Evolutionary conservation across 2,329 filamentous ascomycete genomes (phyloP).

Genomic region (Ustulina deusta): DNA sequence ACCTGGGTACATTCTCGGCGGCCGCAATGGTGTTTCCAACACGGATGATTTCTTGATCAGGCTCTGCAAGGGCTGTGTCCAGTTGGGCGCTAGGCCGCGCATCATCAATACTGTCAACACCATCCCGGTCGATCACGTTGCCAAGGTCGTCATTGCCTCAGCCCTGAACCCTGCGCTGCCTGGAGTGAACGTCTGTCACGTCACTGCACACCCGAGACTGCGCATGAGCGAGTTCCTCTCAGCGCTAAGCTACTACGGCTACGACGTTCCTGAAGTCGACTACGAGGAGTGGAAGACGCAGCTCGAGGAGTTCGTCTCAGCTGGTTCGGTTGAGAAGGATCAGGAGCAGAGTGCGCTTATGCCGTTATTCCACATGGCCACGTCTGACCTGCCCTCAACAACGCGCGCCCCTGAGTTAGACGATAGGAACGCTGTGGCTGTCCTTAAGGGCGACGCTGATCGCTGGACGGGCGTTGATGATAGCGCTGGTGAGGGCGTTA

Average conservation of each 20-base stretch:
- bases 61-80: slow-evolving; percentile 87
- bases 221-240: slow-evolving; percentile 83
- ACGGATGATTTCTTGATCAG: slow-evolving; percentile 93
- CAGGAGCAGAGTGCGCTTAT: slow-evolving; percentile 78
- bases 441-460: slow-evolving; percentile 72
- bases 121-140: slow-evolving; percentile 87
- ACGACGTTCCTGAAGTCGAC: slow-evolving; percentile 72
- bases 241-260: slow-evolving; percentile 78
- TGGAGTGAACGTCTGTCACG: slow-evolving; percentile 73
- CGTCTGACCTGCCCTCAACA: slow-evolving; percentile 74
- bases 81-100: slow-evolving; percentile 77
- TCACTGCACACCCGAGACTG: slow-evolving; percentile 83
- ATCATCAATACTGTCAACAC: slow-evolving; percentile 91
- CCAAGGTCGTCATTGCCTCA: slow-evolving; percentile 80
- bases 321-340: slow-evolving; percentile 64
- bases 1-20: slow-evolving; percentile 87
- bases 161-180: slow-evolving; percentile 70
- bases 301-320: slow-evolving; percentile 76
- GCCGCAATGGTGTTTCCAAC: slow-evolving; percentile 76
- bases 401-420: slow-evolving; percentile 80
- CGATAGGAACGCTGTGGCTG: slow-evolving; percentile 73
- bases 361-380: slow-evolving; percentile 80
- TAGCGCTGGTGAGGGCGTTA: too few species aligned
- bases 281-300: slow-evolving; percentile 77
- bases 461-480: slow-evolving; percentile 68